Evolutionary conservation across 306 rosid species (phyloP).

Genomic region (Ziziphus jujuba): DNA sequence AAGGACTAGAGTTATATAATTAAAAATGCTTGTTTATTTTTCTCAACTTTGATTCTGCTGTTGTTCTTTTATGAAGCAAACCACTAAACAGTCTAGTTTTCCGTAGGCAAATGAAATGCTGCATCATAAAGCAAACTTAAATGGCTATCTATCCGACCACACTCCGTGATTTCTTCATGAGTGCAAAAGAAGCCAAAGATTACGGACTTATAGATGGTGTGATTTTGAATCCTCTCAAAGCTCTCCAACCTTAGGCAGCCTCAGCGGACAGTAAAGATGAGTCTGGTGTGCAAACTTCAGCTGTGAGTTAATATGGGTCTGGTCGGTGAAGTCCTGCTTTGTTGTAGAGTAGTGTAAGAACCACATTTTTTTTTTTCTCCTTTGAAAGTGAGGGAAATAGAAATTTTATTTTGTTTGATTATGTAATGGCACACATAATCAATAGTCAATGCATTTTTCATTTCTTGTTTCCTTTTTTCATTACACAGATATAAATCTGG

Average conservation of each 20-base stretch:
- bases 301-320: constrained; percentile 5
- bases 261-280: constrained; percentile 39
- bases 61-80: constrained; percentile 4
- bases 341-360: constrained; percentile 29
- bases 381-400: too few relatives aligned
- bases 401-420: too few relatives aligned
- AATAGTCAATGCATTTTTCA: too few relatives aligned
- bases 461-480: too few relatives aligned
- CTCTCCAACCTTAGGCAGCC: constrained; percentile 70
- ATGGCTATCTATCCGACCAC: constrained; percentile 89
- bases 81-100: constrained; percentile 23
- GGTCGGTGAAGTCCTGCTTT: not conserved
- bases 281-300: constrained; percentile 31
- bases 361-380: not conserved
- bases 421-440: too few relatives aligned
- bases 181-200: constrained; percentile 95
- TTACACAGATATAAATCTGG: too few relatives aligned
- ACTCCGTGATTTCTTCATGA: constrained; percentile 98
- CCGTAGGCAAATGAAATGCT: constrained; percentile 94
- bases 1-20: not conserved
- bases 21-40: not conserved
- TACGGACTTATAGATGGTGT: constrained; percentile 96
- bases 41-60: not conserved
- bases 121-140: constrained; percentile 92
- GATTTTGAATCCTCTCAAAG: constrained; percentile 95